Base-by-base conservation (phyloP, 2,329 filamentous ascomycete species). In the Ceratocystiopsis minuta region DNA sequence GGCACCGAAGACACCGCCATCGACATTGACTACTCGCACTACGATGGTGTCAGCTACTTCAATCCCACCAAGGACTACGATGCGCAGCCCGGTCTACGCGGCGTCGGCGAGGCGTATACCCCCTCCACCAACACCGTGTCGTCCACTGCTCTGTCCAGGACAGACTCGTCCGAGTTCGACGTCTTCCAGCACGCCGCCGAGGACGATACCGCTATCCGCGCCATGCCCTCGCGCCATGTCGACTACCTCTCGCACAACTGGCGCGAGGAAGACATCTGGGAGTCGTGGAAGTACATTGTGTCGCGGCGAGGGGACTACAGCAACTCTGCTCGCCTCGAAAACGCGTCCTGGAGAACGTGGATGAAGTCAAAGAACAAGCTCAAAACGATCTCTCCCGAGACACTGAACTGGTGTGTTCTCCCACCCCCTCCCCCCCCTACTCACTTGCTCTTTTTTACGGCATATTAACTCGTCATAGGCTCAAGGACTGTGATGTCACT, bases 281-380 rank as follows among this genome's bases (percentile, higher is more conserved):
- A 83, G 6, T 95, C 88, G 2, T 96, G 90, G 90, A 78, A 86
- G 55, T 90, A 93, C 56, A 84, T 96, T 51, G 77, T 87, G 15
- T 78, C 81, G 24, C 81, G 84, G 53, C 70, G 80, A 52, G 76
- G 75, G 45, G 72, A 83, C 41, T 92, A 92, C 49, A 77, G 75
- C 51, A 88, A 95, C 57, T 74, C 80, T 33, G 78, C 78, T 32
- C 70, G 90, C 39, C 61, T 96, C 28, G 90, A 96, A 59, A 96
- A 98, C 59, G 90, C 90, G 3, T 94, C 86, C 0, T 98, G 90
- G 90, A 73, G 90, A 56, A 90, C 86, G 1, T 96, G 90, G 90
- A 81, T 84, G 56, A 96, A 96, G 60, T 71, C 81, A 39, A 93
- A 93, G 61, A 80, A 92, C 58, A 75, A 80, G 35, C 66, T 96